phyloP scores from a whole-genome alignment of 331 rosid genomes.

The Malus hybrid region DNA sequence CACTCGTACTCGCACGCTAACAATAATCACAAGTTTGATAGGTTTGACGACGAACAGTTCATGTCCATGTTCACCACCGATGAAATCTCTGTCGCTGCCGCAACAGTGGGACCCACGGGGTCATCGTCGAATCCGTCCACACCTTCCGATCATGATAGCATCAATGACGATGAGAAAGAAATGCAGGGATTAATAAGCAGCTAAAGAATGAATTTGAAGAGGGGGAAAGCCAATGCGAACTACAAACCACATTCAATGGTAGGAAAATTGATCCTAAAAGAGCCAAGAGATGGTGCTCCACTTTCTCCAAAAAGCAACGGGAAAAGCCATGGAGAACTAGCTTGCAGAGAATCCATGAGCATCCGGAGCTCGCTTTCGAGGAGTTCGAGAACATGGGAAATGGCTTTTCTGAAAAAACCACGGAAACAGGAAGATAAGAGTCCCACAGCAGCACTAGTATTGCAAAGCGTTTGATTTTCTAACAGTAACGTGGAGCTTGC shows the following conservation, averaged over 20 bases:
- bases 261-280: slow-evolving; percentile 76
- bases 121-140: slow-evolving; percentile 76
- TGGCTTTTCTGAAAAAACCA: too few species aligned
- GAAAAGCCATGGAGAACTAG: too few species aligned
- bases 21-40: slow-evolving; percentile 42
- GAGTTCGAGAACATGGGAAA: too few species aligned
- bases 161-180: slow-evolving; percentile 61
- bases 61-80: slow-evolving; percentile 77
- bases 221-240: slow-evolving; percentile 59
- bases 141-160: slow-evolving; percentile 76
- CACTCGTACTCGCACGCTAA: too few species aligned
- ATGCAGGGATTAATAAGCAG: neutral
- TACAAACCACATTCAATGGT: slow-evolving; percentile 33
- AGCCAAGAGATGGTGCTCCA: slow-evolving; percentile 46
- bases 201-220: slow-evolving; percentile 67
- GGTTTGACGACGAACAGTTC: slow-evolving; percentile 88
- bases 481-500: too few species aligned
- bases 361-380: too few species aligned
- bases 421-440: too few species aligned
- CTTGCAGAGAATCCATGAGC: too few species aligned
- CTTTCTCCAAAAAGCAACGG: too few species aligned
- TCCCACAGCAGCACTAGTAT: too few species aligned
- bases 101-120: slow-evolving; percentile 18
- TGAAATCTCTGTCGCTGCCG: slow-evolving; percentile 35
- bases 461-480: too few species aligned